Evolutionary conservation across 257 asterid genomes (phyloP).

Genomic region (Solanum habrochaites): DNA sequence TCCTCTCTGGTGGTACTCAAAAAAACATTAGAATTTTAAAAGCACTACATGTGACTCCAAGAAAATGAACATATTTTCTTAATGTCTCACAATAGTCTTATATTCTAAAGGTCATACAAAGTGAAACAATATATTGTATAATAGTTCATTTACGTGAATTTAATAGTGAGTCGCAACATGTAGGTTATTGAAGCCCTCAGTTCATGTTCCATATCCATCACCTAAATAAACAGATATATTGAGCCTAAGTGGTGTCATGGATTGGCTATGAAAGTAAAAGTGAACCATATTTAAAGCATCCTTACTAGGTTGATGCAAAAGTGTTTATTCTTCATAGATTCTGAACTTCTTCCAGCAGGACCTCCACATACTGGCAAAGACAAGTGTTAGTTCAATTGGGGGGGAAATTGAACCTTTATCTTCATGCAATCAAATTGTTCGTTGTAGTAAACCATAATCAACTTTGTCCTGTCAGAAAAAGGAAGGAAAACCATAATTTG

Average conservation of each 20-base stretch:
- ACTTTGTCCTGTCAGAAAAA: background rate
- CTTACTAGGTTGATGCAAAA: conserved; percentile 68
- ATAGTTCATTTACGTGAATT: background rate
- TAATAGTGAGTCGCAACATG: background rate
- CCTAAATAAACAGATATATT: conserved; percentile 25
- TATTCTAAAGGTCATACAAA: background rate
- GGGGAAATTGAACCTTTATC: background rate
- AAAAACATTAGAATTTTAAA: background rate
- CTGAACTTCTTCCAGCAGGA: conserved; percentile 85
- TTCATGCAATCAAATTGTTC: background rate
- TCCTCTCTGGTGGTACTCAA: background rate
- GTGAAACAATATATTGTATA: background rate
- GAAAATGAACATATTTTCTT: background rate
- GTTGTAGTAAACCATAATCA: background rate
- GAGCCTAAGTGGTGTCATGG: background rate
- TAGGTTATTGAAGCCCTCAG: conserved; percentile 33
- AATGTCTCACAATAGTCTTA: background rate
- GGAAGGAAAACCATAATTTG: background rate
- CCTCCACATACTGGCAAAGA: conserved; percentile 38
- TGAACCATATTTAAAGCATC: conserved; percentile 1
- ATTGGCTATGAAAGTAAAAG: background rate
- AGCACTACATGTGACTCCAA: background rate
- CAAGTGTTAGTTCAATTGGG: background rate
- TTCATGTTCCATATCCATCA: conserved; percentile 92
- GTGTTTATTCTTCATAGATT: conserved; percentile 70